Percentiles rank a stretch among this genome's conserved stretches.
Evolutionary conservation across 352 stramenopile species (phyloP).

Genomic region (Globisporangium okanoganense): DNA sequence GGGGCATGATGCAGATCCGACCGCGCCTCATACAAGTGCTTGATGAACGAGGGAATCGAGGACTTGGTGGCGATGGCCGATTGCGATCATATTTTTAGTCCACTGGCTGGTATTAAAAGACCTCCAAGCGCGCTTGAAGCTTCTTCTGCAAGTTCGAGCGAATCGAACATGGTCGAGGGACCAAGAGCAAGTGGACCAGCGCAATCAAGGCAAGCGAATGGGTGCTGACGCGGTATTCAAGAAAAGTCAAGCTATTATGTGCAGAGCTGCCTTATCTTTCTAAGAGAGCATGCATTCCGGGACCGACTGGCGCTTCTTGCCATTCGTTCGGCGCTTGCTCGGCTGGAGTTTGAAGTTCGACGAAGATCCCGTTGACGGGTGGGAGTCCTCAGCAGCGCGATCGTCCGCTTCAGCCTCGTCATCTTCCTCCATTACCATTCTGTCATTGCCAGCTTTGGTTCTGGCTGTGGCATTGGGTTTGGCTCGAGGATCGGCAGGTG

Average conservation of each 20-base stretch:
- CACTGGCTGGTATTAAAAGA: background rate
- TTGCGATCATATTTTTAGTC: background rate
- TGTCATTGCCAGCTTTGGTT: background rate
- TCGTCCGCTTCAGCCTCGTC: conserved; percentile 4
- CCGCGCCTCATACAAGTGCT: background rate
- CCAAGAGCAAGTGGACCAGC: background rate
- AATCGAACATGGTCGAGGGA: background rate
- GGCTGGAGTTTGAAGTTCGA: conserved; percentile 20
- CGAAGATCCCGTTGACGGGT: background rate
- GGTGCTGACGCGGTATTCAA: background rate
- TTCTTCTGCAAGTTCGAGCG: background rate
- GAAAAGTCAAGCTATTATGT: background rate
- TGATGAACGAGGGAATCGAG: background rate
- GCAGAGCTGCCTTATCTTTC: background rate
- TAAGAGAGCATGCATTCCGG: conserved; percentile 36
- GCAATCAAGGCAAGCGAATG: background rate
- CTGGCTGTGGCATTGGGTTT: background rate
- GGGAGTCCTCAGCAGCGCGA: background rate
- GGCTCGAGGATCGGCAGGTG: background rate
- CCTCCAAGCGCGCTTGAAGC: background rate
- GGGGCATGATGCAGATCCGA: background rate
- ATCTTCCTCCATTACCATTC: background rate
- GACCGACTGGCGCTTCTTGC: conserved; percentile 47
- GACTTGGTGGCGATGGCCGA: background rate
- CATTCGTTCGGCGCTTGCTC: conserved; percentile 65